These are phyloP conservation scores for Fraxinus baroniana DNA, from an alignment of 305 asterid species.

Conservation along the genomic window DNA sequence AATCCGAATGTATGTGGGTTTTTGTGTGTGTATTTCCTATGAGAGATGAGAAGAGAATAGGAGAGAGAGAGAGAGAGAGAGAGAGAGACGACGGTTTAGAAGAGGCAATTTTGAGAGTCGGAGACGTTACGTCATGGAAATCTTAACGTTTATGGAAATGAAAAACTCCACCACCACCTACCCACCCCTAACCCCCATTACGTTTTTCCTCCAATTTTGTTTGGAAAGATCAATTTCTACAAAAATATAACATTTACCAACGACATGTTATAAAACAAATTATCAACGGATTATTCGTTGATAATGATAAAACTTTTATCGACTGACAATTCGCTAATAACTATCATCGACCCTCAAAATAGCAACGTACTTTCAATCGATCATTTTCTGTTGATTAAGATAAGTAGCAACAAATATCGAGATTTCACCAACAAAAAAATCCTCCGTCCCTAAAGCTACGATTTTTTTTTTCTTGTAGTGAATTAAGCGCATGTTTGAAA, in stretches of 20 bases:
- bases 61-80: background rate
- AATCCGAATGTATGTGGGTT: background rate
- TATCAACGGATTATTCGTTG: background rate
- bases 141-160: background rate
- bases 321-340: background rate
- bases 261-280: too few species aligned
- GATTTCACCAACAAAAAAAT: background rate
- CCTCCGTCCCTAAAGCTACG: background rate
- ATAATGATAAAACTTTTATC: too few species aligned
- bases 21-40: background rate
- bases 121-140: conserved; percentile 16
- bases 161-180: background rate
- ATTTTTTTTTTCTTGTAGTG: background rate
- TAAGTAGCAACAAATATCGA: background rate
- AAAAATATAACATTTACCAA: too few species aligned
- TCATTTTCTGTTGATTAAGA: background rate
- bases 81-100: background rate
- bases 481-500: background rate
- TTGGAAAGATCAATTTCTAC: background rate
- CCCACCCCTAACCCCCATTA: background rate
- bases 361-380: background rate
- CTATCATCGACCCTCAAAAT: too few species aligned
- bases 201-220: background rate
- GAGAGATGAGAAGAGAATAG: background rate
- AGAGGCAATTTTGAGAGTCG: background rate